Percentiles rank a stretch among this genome's conserved stretches.
phyloP scores from a whole-genome alignment of 1,139 yeast species.

The Lodderomyces jiufengensis region DNA sequence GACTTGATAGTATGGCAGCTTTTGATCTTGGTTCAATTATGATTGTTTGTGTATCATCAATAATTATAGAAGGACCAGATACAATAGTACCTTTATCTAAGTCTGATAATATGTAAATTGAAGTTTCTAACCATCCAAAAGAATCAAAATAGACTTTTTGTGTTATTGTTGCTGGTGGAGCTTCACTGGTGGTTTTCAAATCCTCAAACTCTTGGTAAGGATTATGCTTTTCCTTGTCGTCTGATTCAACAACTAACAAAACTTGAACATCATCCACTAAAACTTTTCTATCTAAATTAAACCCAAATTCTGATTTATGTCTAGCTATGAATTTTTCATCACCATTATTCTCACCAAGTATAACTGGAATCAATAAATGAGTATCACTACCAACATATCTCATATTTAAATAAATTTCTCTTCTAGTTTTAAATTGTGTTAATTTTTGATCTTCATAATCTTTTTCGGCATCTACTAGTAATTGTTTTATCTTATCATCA shows the following conservation, averaged over 20 bases:
- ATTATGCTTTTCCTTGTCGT: constrained; percentile 26
- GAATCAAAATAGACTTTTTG: constrained; percentile 30
- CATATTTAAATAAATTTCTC: constrained; percentile 70
- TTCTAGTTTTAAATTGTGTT: constrained; percentile 22
- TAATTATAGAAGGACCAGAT: constrained; percentile 76
- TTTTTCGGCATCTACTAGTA: constrained; percentile 25
- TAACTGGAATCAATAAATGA: constrained; percentile 57
- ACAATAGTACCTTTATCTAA: constrained; percentile 53
- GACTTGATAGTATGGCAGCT: constrained; percentile 59
- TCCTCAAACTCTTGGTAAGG: constrained; percentile 31
- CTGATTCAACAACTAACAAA: constrained; percentile 28
- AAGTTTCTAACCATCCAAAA: constrained; percentile 47
- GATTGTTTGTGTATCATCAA: constrained; percentile 85
- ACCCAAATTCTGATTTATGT: constrained; percentile 40
- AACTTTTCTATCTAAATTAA: constrained; percentile 44
- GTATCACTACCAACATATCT: constrained; percentile 89
- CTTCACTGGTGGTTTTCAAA: constrained; percentile 8
- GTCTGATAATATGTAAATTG: constrained; percentile 48
- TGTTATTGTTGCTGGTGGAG: constrained; percentile 7
- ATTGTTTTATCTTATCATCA: constrained; percentile 23
- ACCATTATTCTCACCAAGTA: constrained; percentile 21
- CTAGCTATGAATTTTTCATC: constrained; percentile 27
- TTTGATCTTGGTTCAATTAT: constrained; percentile 66
- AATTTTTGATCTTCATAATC: constrained; percentile 34
- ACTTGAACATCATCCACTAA: constrained; percentile 83